phyloP scores from a whole-genome alignment of 129 eudicot species.

The Chrysanthemum makinoi region DNA sequence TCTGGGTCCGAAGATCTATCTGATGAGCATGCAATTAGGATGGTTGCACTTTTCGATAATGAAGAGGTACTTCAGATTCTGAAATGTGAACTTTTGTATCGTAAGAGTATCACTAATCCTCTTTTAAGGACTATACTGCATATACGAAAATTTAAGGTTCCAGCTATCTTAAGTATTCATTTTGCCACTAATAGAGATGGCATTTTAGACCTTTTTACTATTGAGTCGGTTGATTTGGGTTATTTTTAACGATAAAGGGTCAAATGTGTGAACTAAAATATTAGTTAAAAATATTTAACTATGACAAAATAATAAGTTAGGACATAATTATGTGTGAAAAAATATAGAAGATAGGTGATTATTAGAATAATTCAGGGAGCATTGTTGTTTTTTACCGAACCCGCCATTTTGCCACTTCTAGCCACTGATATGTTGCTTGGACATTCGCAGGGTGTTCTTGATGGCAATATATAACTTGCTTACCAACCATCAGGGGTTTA shows the following conservation, averaged over 20 bases:
- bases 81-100: conserved; percentile 1
- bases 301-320: too few relatives aligned
- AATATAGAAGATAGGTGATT: too few relatives aligned
- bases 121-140: background rate
- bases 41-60: conserved; percentile 87
- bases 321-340: too few relatives aligned
- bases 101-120: conserved; percentile 6
- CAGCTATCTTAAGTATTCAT: background rate
- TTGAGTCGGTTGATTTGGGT: background rate
- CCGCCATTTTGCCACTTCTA: background rate
- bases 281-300: background rate
- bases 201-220: background rate
- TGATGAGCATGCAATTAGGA: too few relatives aligned
- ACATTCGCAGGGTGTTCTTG: background rate
- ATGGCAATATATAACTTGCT: conserved; percentile 10
- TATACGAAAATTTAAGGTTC: conserved; percentile 5
- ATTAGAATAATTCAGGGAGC: too few relatives aligned
- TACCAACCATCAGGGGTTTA: conserved; percentile 12
- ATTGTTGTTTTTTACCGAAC: background rate
- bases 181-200: background rate
- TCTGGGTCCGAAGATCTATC: conserved; percentile 26
- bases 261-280: background rate
- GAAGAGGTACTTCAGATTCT: conserved; percentile 60
- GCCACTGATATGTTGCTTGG: conserved; percentile 16
- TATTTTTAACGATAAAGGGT: background rate